Evolutionary conservation across 164 flowering plant species (phyloP).

Genomic region (Taxillus chinensis): DNA sequence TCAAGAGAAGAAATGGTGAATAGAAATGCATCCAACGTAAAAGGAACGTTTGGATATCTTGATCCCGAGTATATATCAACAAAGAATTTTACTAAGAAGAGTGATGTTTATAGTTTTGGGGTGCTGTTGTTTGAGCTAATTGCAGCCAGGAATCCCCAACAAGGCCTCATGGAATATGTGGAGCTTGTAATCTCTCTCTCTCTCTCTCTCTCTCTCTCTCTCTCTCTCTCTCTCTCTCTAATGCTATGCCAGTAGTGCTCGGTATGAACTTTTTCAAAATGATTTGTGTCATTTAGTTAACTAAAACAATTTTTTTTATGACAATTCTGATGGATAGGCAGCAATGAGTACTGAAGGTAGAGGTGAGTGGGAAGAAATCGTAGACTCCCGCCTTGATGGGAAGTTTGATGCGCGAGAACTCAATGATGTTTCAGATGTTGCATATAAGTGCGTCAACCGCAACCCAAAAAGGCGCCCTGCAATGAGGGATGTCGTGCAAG

Average conservation of each 20-base stretch:
- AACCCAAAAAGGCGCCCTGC: constrained; percentile 62
- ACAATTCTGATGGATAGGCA: constrained; percentile 39
- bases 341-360: constrained; percentile 70
- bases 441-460: constrained; percentile 67
- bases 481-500: constrained; percentile 82
- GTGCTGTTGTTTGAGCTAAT: constrained; percentile 88
- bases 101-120: constrained; percentile 91
- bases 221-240: constrained; percentile 1
- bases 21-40: constrained; percentile 51
- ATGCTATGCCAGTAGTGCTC: too few relatives aligned
- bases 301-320: neutral
- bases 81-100: constrained; percentile 76
- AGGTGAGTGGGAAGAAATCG: constrained; percentile 93
- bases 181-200: constrained; percentile 59
- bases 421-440: constrained; percentile 68
- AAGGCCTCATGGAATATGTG: constrained; percentile 83
- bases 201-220: constrained; percentile 11
- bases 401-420: constrained; percentile 57
- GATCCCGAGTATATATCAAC: constrained; percentile 93
- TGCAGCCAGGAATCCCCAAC: constrained; percentile 84
- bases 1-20: constrained; percentile 85
- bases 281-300: too few relatives aligned
- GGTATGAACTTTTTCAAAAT: too few relatives aligned
- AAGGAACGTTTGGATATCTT: constrained; percentile 94
- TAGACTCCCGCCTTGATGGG: constrained; percentile 66